Conservation (phyloP, 1,284 basidiomycete genomes). For the Malassezia dermatis region DNA sequence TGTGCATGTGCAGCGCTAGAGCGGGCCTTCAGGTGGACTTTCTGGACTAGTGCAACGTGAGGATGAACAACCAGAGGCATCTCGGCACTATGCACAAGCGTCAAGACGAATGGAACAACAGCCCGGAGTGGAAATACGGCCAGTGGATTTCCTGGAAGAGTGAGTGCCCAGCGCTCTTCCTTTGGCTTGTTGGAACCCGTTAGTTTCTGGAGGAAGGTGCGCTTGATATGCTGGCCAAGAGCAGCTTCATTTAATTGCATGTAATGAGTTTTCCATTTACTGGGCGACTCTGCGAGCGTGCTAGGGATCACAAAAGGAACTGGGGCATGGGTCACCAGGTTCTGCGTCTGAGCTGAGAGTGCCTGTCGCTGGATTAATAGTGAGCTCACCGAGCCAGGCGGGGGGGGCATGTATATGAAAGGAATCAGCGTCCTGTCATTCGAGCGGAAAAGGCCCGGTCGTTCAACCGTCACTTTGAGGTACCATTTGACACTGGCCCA, state of each 20-base stretch:
- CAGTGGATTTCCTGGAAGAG: constrained; percentile 20
- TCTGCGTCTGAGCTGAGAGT: constrained; percentile 20
- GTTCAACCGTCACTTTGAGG: constrained; percentile 35
- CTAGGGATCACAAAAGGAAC: constrained; percentile 1
- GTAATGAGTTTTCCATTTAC: constrained; percentile 9
- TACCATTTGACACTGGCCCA: constrained; percentile 42
- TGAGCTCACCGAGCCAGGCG: constrained; percentile 14
- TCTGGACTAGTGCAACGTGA: constrained; percentile 9
- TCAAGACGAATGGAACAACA: constrained; percentile 26
- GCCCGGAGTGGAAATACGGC: constrained; percentile 25
- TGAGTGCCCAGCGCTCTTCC: constrained; percentile 23
- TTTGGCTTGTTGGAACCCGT: constrained; percentile 10
- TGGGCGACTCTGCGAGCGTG: constrained; percentile 10
- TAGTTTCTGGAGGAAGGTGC: constrained; percentile 12
- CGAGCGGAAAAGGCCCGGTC: constrained; percentile 28
- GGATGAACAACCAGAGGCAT: constrained; percentile 16
- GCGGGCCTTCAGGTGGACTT: constrained; percentile 11
- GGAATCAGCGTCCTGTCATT: constrained; percentile 37
- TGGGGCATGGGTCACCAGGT: constrained; percentile 1
- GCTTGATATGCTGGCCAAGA: constrained; percentile 4
- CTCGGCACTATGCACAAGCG: constrained; percentile 9
- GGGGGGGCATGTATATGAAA: constrained; percentile 38
- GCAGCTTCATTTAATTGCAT: constrained; percentile 1
- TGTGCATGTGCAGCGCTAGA: constrained; percentile 1
- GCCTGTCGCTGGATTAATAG: constrained; percentile 20